Base-by-base conservation (phyloP, 2,329 filamentous ascomycete species). In the Talaromyces verruculosus region DNA sequence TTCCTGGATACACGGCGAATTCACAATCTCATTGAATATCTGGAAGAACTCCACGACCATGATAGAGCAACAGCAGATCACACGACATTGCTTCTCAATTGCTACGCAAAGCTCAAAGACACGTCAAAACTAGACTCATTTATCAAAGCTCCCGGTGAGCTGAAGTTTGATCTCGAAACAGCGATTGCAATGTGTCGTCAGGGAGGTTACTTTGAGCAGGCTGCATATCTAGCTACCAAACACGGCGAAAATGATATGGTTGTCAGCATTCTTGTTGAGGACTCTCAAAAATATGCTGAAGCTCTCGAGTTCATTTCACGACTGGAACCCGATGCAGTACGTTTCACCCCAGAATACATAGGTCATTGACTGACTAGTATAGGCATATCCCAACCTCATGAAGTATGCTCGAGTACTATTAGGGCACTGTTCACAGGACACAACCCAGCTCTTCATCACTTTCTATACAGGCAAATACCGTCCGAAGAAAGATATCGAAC, bases 141-240 rank as follows among this genome's bases (percentile, higher is more conserved):
- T 71, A 99, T 99, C 79, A 96, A 96, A 75, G 93, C 93, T 33
- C 93, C 94, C 0, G 77, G 77, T 2, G 93, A 97, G 72, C 85
- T 97, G 49, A 97, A 96, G 73, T 99, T 99, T 73, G 95, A 99
- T 76, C 84, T 98, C 2, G 95, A 99, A 71, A 99, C 95, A 0
- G 95, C 95, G 15, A 99, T 99, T 69, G 88, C 90, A 1, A 97
- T 99, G 93, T 99, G 95, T 74, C 88, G 96, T 33, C 95, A 99
- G 80, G 95, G 94, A 11, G 94, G 95, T 0, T 99, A 99, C 78
- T 96, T 90, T 72, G 93, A 98, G 67, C 96, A 99, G 81, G 95
- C 95, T 15, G 95, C 94, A 3, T 99, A 96, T 73, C 84, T 99
- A 43, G 95, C 96, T 6, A 91, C 93, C 66, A 94, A 97, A 77